Evolutionary conservation across 768 basidiomycete species (phyloP).

Genomic region (Hericium rajendrae): DNA sequence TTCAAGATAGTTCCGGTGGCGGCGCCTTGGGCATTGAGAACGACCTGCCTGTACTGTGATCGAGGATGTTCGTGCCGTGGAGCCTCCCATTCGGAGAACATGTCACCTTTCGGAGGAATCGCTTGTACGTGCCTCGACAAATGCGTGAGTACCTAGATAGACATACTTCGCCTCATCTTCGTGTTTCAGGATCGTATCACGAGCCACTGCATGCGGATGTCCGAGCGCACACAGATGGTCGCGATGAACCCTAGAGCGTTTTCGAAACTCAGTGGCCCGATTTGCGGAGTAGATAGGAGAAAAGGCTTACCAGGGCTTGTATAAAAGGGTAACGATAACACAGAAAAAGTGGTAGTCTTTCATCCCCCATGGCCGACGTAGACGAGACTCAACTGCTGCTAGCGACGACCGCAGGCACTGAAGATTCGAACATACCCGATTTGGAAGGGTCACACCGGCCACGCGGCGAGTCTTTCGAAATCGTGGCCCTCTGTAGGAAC

Average conservation of each 20-base stretch:
- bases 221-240: not conserved
- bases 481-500: slow-evolving; percentile 7
- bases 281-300: not conserved
- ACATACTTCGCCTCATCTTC: too few relatives aligned
- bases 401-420: not conserved
- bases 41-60: not conserved
- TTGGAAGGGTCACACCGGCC: slow-evolving; percentile 1
- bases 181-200: too few relatives aligned
- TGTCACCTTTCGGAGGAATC: not conserved
- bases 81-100: not conserved
- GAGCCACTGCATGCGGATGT: not conserved
- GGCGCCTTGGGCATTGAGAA: not conserved
- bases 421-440: not conserved
- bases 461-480: slow-evolving; percentile 9
- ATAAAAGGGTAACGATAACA: not conserved
- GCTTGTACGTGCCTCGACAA: not conserved
- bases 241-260: not conserved
- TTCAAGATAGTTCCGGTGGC: too few relatives aligned
- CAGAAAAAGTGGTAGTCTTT: not conserved
- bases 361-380: not conserved
- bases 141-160: too few relatives aligned
- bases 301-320: not conserved
- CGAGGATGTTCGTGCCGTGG: not conserved
- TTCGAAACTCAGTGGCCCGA: not conserved
- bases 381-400: not conserved